Evolutionary conservation across 73 alveolate genomes (phyloP), one percentile per base, ranked within the genome.

Genomic region (Tetrahymena elliotti): DNA sequence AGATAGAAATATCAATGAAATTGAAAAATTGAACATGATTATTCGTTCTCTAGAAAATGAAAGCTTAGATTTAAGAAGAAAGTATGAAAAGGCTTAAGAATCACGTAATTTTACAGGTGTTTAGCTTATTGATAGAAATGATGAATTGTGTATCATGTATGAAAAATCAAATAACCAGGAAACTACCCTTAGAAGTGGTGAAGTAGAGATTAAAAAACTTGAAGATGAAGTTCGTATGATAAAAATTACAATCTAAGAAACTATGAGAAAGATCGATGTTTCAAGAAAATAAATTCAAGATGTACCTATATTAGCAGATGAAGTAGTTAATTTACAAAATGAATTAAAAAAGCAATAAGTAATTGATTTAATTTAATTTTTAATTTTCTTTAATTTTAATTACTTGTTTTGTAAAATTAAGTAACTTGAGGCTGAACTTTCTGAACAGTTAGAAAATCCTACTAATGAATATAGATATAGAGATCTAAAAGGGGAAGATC

Each of bases 81-180:
- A 98, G 95, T 98, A 98, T 97, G 99, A 98, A 94, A 96, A 96
- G 93, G 99, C 99, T 8, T 98, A 99, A 94, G 99, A 98, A 97
- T 96, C 99, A 41, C 95, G 99, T 93, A 98, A 98, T 95, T 98
- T 97, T 96, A 98, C 99, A 95, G 99, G 99, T 38, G 98, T 98
- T 33, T 97, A 98, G 97, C 96, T 98, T 53, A 98, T 98, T 53
- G 99, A 98, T 93, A 95, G 99, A 94, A 98, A 98, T 96, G 99
- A 98, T 96, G 99, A 98, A 94, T 96, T 98, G 52, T 98, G 99
- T 94, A 98, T 98, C 93, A 95, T 98, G 93, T 98, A 98, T 96
- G 99, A 98, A 94, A 98, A 98, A 92, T 96, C 98, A 3, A 98
- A 98, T 94, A 98, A 98, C 41, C 98, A 98, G 88, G 99, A 98